Percentiles rank a stretch among this genome's conserved stretches.
Evolutionary conservation across 768 basidiomycete species (phyloP).

Genomic region (Tulasnella sp.): DNA sequence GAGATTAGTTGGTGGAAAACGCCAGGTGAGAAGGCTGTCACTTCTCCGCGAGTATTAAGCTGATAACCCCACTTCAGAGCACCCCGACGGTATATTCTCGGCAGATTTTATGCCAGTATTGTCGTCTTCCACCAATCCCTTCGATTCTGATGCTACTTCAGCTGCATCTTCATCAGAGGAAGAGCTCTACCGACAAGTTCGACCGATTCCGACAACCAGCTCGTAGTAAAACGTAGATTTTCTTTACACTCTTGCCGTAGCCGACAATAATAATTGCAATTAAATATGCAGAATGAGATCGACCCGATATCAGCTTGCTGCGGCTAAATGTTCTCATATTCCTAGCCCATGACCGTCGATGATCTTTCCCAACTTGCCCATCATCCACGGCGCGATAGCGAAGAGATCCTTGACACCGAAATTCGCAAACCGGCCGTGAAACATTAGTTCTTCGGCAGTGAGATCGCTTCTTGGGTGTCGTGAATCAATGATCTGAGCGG

Average conservation of each 20-base stretch:
- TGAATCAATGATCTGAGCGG: constrained; percentile 11
- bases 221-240: not conserved
- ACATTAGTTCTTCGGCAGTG: not conserved
- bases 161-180: constrained; percentile 83
- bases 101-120: constrained; percentile 40
- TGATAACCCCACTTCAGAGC: constrained; percentile 40
- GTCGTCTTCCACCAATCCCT: constrained; percentile 53
- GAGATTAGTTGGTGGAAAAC: constrained; percentile 74
- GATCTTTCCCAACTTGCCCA: constrained; percentile 56
- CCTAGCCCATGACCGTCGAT: constrained; percentile 48
- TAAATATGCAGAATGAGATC: not conserved
- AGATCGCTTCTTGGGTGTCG: not conserved
- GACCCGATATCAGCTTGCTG: not conserved
- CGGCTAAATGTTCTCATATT: not conserved
- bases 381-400: constrained; percentile 76
- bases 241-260: not conserved
- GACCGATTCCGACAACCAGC: not conserved
- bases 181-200: constrained; percentile 57
- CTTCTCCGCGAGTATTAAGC: constrained; percentile 18
- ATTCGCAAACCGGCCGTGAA: constrained; percentile 51
- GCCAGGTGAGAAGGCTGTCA: constrained; percentile 47
- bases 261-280: not conserved
- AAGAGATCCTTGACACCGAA: constrained; percentile 66
- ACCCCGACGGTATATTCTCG: constrained; percentile 59
- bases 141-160: constrained; percentile 48